Evolutionary conservation across 2,329 filamentous ascomycete species (phyloP).

Genomic region (Pseudofabraea citricarpa): DNA sequence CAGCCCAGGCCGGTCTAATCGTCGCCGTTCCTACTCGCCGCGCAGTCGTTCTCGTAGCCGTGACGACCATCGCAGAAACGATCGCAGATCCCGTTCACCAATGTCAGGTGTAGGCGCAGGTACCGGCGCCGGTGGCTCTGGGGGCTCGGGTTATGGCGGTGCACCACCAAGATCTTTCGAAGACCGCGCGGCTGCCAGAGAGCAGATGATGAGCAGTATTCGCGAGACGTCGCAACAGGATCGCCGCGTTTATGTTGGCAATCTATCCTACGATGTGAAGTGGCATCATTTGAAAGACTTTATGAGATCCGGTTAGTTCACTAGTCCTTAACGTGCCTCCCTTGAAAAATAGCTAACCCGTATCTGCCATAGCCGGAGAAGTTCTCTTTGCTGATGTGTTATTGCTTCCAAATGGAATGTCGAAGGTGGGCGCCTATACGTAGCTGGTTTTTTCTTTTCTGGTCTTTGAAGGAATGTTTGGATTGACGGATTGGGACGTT

Average conservation of each 20-base stretch:
- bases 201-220: conserved; percentile 94
- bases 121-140: conserved; percentile 63
- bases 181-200: conserved; percentile 76
- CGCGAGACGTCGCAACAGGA: conserved; percentile 96
- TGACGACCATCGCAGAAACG: conserved; percentile 71
- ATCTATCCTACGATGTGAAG: conserved; percentile 98
- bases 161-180: conserved; percentile 74
- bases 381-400: conserved; percentile 99
- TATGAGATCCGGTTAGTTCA: conserved; percentile 93
- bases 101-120: conserved; percentile 69
- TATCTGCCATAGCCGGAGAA: conserved; percentile 82
- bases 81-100: conserved; percentile 78
- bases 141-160: conserved; percentile 60
- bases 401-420: conserved; percentile 99
- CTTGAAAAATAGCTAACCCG: too few relatives aligned
- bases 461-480: conserved; percentile 78
- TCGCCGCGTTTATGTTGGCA: conserved; percentile 98
- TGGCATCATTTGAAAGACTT: conserved; percentile 99
- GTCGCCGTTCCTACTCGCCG: conserved; percentile 73
- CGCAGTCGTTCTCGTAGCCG: conserved; percentile 74
- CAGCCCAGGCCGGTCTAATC: conserved; percentile 66
- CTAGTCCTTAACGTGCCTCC: too few relatives aligned
- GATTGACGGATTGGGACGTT: conserved; percentile 98
- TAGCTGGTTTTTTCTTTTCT: conserved; percentile 70
- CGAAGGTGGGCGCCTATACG: conserved; percentile 98